A percentile compares a stretch with the other conserved stretches of the same genome.
Evolutionary conservation across 768 basidiomycete genomes (phyloP).

Genomic region (Psilocybe tampanensis): DNA sequence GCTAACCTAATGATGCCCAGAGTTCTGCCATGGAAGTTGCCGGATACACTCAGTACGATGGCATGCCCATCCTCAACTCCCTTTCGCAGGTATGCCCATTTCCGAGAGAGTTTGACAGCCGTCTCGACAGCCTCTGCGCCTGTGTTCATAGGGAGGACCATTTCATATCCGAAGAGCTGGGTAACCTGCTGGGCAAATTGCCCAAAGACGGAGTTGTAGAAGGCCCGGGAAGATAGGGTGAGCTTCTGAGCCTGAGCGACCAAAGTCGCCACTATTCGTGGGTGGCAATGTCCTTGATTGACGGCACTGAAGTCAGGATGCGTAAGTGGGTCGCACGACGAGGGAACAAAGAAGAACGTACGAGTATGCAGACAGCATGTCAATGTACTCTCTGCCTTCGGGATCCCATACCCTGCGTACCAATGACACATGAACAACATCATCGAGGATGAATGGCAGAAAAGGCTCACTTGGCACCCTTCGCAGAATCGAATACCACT

Average conservation of each 20-base stretch:
- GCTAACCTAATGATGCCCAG: slow-evolving; percentile 80
- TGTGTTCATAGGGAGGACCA: slow-evolving; percentile 99
- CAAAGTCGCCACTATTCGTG: slow-evolving; percentile 80
- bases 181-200: slow-evolving; percentile 87
- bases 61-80: slow-evolving; percentile 81
- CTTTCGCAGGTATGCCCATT: slow-evolving; percentile 95
- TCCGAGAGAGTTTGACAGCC: slow-evolving; percentile 91
- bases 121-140: slow-evolving; percentile 99
- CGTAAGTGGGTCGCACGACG: slow-evolving; percentile 1
- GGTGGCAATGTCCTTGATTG: slow-evolving; percentile 96
- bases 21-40: slow-evolving; percentile 97
- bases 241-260: slow-evolving; percentile 85
- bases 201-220: slow-evolving; percentile 92
- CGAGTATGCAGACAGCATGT: slow-evolving; percentile 98
- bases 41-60: slow-evolving; percentile 80
- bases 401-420: slow-evolving; percentile 80
- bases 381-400: slow-evolving; percentile 94
- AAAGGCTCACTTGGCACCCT: slow-evolving; percentile 82
- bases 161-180: slow-evolving; percentile 86
- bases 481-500: slow-evolving; percentile 88
- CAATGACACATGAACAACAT: neutral
- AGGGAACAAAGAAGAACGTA: slow-evolving; percentile 38
- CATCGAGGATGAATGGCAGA: slow-evolving; percentile 30
- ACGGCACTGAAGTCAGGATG: slow-evolving; percentile 58
- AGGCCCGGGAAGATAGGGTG: slow-evolving; percentile 93